Evolutionary conservation across 1,284 basidiomycete genomes (phyloP), one percentile per base, ranked within the genome.

Genomic region (Ceratobasidium sp.): DNA sequence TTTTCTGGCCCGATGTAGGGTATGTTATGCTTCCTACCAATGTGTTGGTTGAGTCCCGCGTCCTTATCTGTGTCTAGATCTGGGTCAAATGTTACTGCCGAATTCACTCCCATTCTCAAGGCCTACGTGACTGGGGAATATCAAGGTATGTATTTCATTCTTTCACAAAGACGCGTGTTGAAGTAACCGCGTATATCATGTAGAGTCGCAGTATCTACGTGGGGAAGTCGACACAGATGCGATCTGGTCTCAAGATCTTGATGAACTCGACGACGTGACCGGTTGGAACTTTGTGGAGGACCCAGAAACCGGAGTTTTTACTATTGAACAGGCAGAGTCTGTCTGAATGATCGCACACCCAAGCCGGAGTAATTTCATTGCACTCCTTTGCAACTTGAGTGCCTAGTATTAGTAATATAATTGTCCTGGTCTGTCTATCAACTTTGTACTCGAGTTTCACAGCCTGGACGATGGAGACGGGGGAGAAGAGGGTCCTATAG

Each of bases 211-310:
- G 29, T 62, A 62, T 43, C 49, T 74, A 0, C 57, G 57, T 6
- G 70, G 57, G 40, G 70, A 74, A 29, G 70, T 64, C 15, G 44
- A 64, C n/a, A 49, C 69, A 5, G 69, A 71, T 11, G 69, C 56
- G 9, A 71, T 71, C 44, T 71, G 69, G 69, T 29, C 57, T 6
- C 59, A 61, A 34, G 34, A 74, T 22, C 57, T 74, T 46, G 62
- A 74, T 34, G 44, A 64, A 22, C 43, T 73, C 17, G 70, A 73
- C 44, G 70, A 73, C 25, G 46, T 73, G 7, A 62, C 57, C 44
- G 44, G 59, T 19, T 74, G 70, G 70, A 74, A 74, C 49, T 74
- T 74, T 49, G 46, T 52, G 25, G 70, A 74, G 49, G 70, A 74
- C 29, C 59, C 34, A 2, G 70, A 59, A n/a, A 74, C 32, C 34